phyloP scores from a whole-genome alignment of 768 basidiomycete species.

The Tulasnella sp. region DNA sequence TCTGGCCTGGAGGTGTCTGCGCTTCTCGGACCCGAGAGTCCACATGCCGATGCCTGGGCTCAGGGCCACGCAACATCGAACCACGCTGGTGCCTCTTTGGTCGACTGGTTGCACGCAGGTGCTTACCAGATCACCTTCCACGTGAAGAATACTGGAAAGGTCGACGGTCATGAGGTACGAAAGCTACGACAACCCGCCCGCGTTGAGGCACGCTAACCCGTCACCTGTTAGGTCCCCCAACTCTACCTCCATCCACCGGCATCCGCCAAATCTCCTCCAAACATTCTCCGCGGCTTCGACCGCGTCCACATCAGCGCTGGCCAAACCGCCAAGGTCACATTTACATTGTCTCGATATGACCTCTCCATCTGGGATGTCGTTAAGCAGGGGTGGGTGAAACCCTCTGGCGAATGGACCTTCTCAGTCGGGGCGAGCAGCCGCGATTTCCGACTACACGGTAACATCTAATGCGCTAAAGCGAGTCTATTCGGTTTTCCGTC shows the following conservation, averaged over 20 bases:
- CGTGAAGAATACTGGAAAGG: conserved; percentile 20
- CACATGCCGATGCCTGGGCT: background rate
- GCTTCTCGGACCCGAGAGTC: background rate
- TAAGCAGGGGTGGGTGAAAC: conserved; percentile 15
- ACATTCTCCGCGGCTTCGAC: conserved; percentile 22
- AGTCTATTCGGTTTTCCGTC: background rate
- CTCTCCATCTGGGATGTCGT: conserved; percentile 17
- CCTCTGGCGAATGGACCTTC: background rate
- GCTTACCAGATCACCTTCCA: conserved; percentile 11
- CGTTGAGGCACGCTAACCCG: background rate
- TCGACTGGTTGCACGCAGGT: conserved; percentile 16
- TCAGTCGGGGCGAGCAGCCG: conserved; percentile 16
- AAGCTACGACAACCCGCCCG: background rate
- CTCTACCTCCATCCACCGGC: conserved; percentile 21
- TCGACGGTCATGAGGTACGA: conserved; percentile 20
- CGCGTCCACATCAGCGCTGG: conserved; percentile 17
- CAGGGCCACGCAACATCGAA: background rate
- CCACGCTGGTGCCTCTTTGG: conserved; percentile 9
- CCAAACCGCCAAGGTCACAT: conserved; percentile 9
- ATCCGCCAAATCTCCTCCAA: conserved; percentile 17
- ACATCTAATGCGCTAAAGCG: background rate
- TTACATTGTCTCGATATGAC: conserved; percentile 15
- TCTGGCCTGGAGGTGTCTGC: conserved; percentile 21
- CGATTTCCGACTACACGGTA: conserved; percentile 10
- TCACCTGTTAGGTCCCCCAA: conserved; percentile 17